These are phyloP conservation scores for Astrothelium macrocarpum DNA, from an alignment of 495 filamentous ascomycete genomes.

Conservation along the genomic window DNA sequence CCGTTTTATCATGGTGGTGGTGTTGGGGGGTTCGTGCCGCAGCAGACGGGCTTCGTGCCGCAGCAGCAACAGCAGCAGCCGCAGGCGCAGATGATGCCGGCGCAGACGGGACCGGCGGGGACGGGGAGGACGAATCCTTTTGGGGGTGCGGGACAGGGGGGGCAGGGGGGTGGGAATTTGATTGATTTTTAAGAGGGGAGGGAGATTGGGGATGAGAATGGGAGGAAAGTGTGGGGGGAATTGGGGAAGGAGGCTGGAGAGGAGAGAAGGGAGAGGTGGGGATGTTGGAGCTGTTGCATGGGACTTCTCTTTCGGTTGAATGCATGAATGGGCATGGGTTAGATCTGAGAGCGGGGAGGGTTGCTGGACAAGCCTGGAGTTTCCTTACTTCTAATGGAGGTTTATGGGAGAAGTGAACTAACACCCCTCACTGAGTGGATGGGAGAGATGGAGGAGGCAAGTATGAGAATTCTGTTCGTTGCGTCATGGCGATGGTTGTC, in stretches of 20 bases:
- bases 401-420: background rate
- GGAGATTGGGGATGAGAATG: background rate
- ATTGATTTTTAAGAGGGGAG: slow-evolving; percentile 65
- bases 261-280: too few species aligned
- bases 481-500: background rate
- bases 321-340: background rate
- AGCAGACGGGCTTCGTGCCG: slow-evolving; percentile 31
- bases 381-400: background rate
- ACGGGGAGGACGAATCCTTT: slow-evolving; percentile 39
- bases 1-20: slow-evolving; percentile 60
- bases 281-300: too few species aligned
- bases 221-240: too few species aligned
- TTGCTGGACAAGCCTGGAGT: background rate
- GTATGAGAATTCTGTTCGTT: background rate
- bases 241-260: too few species aligned
- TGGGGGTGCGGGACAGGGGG: slow-evolving; percentile 18
- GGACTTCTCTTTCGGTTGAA: too few species aligned
- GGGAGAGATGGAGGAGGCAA: background rate
- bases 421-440: background rate
- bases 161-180: slow-evolving; percentile 57
- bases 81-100: slow-evolving; percentile 47
- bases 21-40: slow-evolving; percentile 64
- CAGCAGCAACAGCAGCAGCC: slow-evolving; percentile 18
- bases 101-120: slow-evolving; percentile 67
- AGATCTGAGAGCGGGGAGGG: background rate